phyloP scores from a whole-genome alignment of 139 green algal genomes.

The Haematococcus lacustris region DNA sequence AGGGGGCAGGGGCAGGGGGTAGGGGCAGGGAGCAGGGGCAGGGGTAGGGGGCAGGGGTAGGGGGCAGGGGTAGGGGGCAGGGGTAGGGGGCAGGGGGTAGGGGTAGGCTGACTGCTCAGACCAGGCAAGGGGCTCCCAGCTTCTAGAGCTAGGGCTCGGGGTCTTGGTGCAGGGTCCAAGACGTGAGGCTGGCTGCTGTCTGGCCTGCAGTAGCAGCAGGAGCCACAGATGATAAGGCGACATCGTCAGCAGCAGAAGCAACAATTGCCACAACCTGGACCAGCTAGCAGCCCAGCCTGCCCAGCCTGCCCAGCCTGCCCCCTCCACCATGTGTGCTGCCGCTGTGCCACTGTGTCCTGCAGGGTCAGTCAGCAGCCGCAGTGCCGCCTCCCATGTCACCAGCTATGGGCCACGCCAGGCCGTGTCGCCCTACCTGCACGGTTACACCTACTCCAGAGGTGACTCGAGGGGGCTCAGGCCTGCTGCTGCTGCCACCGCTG shows the following conservation, averaged over 20 bases:
- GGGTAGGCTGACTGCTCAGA: too few species aligned
- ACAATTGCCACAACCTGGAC: too few species aligned
- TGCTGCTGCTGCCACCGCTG: neutral
- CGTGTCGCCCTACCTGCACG: neutral
- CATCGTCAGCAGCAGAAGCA: neutral
- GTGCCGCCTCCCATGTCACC: neutral
- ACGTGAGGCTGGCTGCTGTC: neutral
- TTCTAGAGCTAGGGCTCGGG: too few species aligned
- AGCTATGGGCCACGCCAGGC: neutral
- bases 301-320: neutral
- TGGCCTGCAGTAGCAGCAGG: neutral
- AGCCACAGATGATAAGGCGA: neutral
- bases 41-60: too few species aligned
- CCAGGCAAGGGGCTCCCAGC: too few species aligned
- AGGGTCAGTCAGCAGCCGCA: neutral
- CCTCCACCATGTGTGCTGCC: too few species aligned
- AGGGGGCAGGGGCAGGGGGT: too few species aligned
- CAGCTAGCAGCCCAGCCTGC: too few species aligned
- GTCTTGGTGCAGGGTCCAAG: neutral
- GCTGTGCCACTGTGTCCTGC: neutral
- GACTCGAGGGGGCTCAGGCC: too few species aligned
- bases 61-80: too few species aligned
- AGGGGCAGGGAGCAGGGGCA: too few species aligned
- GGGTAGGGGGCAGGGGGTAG: too few species aligned
- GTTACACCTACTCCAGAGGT: neutral